phyloP scores from a whole-genome alignment of 257 asterid genomes.

The Linaria vulgaris region DNA sequence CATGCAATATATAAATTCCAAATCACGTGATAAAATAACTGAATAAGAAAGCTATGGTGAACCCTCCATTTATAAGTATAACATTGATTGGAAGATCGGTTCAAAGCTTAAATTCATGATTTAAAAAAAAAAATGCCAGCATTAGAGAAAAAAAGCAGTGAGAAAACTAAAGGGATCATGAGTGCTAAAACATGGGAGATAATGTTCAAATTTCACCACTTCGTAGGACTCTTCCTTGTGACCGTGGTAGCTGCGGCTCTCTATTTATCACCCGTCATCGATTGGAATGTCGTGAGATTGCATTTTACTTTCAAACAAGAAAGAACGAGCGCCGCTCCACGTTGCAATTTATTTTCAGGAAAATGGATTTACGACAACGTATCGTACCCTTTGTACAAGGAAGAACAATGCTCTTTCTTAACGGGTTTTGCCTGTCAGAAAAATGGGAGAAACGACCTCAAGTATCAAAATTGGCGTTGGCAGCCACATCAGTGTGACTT shows the following conservation, averaged over 20 bases:
- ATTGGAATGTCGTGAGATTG: not conserved
- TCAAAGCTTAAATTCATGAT: no score
- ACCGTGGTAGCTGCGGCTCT: not conserved
- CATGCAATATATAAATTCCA: no score
- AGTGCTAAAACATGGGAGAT: not conserved
- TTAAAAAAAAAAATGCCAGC: not conserved
- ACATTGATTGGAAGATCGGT: no score
- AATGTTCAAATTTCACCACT: slow-evolving; percentile 1
- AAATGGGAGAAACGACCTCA: not conserved
- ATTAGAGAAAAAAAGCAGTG: not conserved
- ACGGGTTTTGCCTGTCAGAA: not conserved
- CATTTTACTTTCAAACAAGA: not conserved
- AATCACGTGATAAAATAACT: no score
- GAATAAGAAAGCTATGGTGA: no score
- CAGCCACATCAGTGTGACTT: slow-evolving; percentile 12
- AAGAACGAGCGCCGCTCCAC: not conserved
- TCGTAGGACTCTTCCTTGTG: not conserved
- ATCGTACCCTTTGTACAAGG: slow-evolving; percentile 6
- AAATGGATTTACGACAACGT: slow-evolving; percentile 1
- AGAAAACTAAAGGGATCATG: not conserved
- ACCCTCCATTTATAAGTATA: no score
- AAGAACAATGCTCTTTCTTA: slow-evolving; percentile 13
- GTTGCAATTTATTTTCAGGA: not conserved
- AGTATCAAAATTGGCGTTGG: slow-evolving; percentile 10
- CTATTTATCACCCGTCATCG: not conserved